Evolutionary conservation across 2,329 filamentous ascomycete species (phyloP).

Genomic region (Fusarium longipes): DNA sequence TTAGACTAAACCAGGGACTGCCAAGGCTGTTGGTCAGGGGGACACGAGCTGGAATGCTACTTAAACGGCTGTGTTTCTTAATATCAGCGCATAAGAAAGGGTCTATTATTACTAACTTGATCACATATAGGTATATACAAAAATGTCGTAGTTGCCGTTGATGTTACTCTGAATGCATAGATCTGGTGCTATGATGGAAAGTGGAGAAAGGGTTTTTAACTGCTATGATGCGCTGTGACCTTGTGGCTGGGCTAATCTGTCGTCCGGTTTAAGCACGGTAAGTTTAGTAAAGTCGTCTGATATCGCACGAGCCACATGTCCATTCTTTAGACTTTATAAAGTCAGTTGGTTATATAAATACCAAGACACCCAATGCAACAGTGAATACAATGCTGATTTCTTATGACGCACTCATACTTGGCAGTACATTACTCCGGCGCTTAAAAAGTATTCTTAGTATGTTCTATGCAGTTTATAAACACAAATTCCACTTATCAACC

Average conservation of each 20-base stretch:
- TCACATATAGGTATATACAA: neutral
- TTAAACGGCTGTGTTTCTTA: neutral
- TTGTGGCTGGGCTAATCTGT: neutral
- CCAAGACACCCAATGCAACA: neutral
- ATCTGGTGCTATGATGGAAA: neutral
- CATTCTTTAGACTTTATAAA: slow-evolving; percentile 3
- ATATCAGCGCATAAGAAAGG: neutral
- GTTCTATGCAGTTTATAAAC: neutral
- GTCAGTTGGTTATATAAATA: neutral
- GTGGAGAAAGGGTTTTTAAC: neutral
- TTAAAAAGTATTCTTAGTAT: neutral
- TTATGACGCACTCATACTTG: neutral
- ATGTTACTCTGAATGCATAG: slow-evolving; percentile 2
- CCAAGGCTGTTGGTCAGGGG: slow-evolving; percentile 2
- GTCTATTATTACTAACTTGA: neutral
- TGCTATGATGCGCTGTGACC: neutral
- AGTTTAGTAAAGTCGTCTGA: neutral
- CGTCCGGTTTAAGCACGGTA: neutral
- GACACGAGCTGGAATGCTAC: slow-evolving; percentile 9
- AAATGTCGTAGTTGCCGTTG: neutral
- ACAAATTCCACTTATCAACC: no score
- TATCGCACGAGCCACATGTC: neutral
- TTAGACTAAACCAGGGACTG: neutral
- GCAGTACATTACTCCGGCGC: neutral
- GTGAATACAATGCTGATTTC: neutral